Conservation (phyloP, 2,329 filamentous ascomycete species). For the Salinomyces thailandicus region DNA sequence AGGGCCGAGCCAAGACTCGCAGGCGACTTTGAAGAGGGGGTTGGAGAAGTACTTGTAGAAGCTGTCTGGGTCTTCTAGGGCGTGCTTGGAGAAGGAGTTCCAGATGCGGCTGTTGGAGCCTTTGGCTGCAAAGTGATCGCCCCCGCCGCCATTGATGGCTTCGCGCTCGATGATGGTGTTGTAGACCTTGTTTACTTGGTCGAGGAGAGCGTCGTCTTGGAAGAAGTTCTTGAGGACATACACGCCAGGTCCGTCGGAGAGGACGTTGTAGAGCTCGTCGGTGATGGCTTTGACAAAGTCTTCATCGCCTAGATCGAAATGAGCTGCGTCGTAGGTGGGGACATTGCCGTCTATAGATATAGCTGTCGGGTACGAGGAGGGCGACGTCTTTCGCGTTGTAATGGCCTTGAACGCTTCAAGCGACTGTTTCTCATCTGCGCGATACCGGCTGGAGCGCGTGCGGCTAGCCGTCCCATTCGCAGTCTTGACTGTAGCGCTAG, state of each 20-base stretch:
- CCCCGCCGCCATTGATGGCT: constrained; percentile 28
- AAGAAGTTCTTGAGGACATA: constrained; percentile 48
- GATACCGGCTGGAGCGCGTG: not conserved
- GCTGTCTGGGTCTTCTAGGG: constrained; percentile 39
- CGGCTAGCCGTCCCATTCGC: not conserved
- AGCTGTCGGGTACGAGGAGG: constrained; percentile 40
- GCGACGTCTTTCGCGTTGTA: constrained; percentile 12
- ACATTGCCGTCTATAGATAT: constrained; percentile 39
- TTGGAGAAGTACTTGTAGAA: constrained; percentile 52
- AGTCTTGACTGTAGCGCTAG: not conserved
- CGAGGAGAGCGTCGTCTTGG: constrained; percentile 32
- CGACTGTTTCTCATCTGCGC: constrained; percentile 9
- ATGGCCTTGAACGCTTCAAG: constrained; percentile 16
- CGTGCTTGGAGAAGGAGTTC: constrained; percentile 57
- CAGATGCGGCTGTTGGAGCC: constrained; percentile 52
- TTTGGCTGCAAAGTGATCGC: constrained; percentile 51
- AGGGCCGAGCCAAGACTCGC: constrained; percentile 49
- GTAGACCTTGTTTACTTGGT: constrained; percentile 40
- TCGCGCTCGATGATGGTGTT: constrained; percentile 40
- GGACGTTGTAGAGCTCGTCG: constrained; percentile 51
- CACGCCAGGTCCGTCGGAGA: constrained; percentile 48
- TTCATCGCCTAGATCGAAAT: constrained; percentile 26
- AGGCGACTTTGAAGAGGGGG: constrained; percentile 45
- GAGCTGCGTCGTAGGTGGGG: constrained; percentile 44
- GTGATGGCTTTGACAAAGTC: constrained; percentile 36